These are phyloP conservation scores for Fragilaria crotonensis DNA, from an alignment of 108 stramenopile genomes.

Conservation along the genomic window DNA sequence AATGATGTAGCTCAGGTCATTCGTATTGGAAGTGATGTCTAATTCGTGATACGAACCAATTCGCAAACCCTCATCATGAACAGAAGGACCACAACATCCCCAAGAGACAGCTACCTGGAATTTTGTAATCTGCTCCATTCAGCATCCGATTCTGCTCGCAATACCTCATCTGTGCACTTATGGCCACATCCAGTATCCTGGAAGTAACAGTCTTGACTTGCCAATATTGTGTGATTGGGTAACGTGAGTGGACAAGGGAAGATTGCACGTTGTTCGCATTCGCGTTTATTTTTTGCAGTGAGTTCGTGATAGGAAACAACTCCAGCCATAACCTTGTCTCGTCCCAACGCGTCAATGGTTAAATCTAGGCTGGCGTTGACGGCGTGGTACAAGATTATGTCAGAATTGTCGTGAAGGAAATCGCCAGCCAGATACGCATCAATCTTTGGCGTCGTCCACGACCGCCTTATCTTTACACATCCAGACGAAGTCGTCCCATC, in stretches of 20 bases:
- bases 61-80: too few species aligned
- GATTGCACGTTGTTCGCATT: neutral
- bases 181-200: neutral
- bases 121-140: too few species aligned
- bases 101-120: too few species aligned
- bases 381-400: constrained; percentile 28
- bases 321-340: constrained; percentile 16
- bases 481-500: neutral
- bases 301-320: constrained; percentile 13
- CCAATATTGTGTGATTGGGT: neutral
- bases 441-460: constrained; percentile 5
- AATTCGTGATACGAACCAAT: too few species aligned
- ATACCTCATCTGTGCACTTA: neutral
- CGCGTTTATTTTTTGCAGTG: neutral
- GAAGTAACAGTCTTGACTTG: neutral
- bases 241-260: neutral
- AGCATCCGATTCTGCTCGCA: neutral
- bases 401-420: constrained; percentile 6
- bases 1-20: too few species aligned
- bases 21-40: too few species aligned
- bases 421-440: neutral
- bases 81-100: too few species aligned
- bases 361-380: constrained; percentile 36
- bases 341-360: constrained; percentile 44
- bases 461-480: neutral